Evolutionary conservation across 345 rosid genomes (phyloP).

Genomic region (Salix purpurea): DNA sequence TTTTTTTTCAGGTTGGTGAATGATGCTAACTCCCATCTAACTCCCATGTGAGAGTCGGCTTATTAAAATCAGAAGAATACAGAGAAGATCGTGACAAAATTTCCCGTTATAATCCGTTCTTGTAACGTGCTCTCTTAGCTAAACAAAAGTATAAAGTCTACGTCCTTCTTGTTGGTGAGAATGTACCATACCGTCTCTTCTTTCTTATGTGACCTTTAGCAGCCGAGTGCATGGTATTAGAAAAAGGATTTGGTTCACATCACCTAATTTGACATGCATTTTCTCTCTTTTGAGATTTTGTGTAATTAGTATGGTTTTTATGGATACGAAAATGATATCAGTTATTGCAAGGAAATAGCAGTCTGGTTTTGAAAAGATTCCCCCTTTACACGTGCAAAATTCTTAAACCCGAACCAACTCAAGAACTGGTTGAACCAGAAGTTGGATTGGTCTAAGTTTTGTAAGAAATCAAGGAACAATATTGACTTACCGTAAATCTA

Average conservation of each 20-base stretch:
- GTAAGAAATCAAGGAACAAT: too few species aligned
- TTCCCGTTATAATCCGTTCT: constrained; percentile 10
- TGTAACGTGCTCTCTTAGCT: constrained; percentile 15
- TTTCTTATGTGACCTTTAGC: neutral
- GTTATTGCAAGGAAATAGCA: neutral
- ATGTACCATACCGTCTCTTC: neutral
- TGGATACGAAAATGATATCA: neutral
- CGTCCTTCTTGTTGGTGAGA: neutral
- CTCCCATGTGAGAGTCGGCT: constrained; percentile 22
- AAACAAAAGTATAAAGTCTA: neutral
- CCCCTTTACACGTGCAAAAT: neutral
- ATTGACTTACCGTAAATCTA: too few species aligned
- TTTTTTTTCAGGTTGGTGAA: constrained; percentile 18
- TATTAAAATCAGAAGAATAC: constrained; percentile 15
- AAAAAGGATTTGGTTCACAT: constrained; percentile 3
- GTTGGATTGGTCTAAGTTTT: too few species aligned
- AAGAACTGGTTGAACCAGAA: too few species aligned
- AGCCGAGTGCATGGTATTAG: neutral
- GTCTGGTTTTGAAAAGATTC: neutral
- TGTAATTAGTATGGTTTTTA: neutral
- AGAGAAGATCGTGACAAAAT: neutral
- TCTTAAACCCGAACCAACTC: too few species aligned
- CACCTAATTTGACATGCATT: neutral
- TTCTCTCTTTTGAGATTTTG: neutral
- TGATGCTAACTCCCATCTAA: constrained; percentile 16